Evolutionary conservation across 129 eudicot species (phyloP).

Genomic region (Sambucus nigra): DNA sequence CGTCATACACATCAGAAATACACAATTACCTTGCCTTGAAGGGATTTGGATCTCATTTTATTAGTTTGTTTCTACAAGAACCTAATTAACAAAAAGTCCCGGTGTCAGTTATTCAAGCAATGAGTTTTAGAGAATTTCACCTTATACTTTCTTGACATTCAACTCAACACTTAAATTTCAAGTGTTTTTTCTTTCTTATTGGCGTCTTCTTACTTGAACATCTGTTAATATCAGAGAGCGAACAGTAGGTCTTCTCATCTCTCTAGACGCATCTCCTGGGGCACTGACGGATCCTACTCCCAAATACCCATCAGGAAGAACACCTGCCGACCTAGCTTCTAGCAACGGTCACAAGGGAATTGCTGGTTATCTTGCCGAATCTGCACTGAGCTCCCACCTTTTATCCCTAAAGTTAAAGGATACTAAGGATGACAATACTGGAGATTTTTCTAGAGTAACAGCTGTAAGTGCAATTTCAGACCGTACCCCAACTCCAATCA

Average conservation of each 20-base stretch:
- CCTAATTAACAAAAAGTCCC: too few species aligned
- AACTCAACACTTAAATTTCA: too few species aligned
- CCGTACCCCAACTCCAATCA: conserved; percentile 51
- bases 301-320: conserved; percentile 60
- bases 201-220: background rate
- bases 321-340: conserved; percentile 85
- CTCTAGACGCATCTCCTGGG: conserved; percentile 83
- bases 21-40: too few species aligned
- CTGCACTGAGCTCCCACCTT: conserved; percentile 65
- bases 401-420: conserved; percentile 49
- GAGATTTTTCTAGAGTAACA: conserved; percentile 24
- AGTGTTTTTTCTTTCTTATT: too few species aligned
- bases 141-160: too few species aligned
- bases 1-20: too few species aligned
- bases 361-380: conserved; percentile 86
- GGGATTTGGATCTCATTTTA: too few species aligned
- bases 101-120: too few species aligned
- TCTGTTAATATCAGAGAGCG: conserved; percentile 47
- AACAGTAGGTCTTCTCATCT: conserved; percentile 66
- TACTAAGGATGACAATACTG: conserved; percentile 25
- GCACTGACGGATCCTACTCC: conserved; percentile 83
- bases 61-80: too few species aligned
- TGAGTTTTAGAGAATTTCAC: too few species aligned
- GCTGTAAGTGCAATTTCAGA: conserved; percentile 65
- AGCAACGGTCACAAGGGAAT: conserved; percentile 94